phyloP scores from a whole-genome alignment of 1,139 yeast species.

The Suhomyces bolitotheri region DNA sequence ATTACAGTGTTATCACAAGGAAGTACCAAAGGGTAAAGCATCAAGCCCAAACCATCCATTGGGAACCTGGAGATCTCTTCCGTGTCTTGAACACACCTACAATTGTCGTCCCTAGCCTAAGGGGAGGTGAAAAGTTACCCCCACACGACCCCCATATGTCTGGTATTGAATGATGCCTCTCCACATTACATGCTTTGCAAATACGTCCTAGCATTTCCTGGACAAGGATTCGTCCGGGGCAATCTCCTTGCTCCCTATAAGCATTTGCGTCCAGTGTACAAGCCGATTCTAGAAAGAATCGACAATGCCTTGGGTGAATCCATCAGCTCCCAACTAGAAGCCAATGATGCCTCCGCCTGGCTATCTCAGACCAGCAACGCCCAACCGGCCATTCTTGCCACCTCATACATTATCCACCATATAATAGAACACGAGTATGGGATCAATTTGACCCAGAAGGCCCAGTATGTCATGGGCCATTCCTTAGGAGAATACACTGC shows the following conservation, averaged over 20 bases:
- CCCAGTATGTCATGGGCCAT: conserved; percentile 50
- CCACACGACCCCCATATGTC: too few species aligned
- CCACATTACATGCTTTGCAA: background rate
- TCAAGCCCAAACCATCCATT: too few species aligned
- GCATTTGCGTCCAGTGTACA: conserved; percentile 18
- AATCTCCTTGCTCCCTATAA: conserved; percentile 31
- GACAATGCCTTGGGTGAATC: conserved; percentile 60
- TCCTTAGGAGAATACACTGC: conserved; percentile 63
- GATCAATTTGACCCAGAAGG: conserved; percentile 21
- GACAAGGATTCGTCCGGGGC: conserved; percentile 39
- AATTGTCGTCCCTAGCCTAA: too few species aligned
- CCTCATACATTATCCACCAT: conserved; percentile 41
- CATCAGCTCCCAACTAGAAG: conserved; percentile 33
- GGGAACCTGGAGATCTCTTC: too few species aligned
- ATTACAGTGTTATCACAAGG: too few species aligned
- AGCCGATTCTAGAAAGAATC: conserved; percentile 44
- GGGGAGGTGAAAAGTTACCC: too few species aligned
- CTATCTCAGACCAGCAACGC: conserved; percentile 47
- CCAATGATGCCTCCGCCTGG: conserved; percentile 14
- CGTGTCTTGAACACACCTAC: too few species aligned
- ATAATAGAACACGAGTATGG: conserved; percentile 28
- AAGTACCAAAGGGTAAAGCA: too few species aligned
- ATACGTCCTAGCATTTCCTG: conserved; percentile 42
- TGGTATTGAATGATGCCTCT: too few species aligned
- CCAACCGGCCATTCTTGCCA: conserved; percentile 60